These are phyloP conservation scores for Mrakia frigida DNA, from an alignment of 768 basidiomycete species.

Conservation along the genomic window DNA sequence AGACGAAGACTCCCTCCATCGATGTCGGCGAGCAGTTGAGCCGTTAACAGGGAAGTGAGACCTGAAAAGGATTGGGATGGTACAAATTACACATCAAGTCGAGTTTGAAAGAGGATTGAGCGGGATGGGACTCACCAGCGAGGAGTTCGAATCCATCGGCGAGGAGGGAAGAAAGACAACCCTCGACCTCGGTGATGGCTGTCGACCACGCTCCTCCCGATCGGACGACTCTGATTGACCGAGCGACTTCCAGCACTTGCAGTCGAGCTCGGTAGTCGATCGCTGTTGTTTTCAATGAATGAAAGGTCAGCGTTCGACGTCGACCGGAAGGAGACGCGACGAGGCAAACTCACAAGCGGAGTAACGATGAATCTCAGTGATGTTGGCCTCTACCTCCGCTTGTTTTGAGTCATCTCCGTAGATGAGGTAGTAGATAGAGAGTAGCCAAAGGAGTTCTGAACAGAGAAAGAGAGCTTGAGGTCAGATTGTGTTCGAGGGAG, in stretches of 20 bases:
- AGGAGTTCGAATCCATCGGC: slow-evolving; percentile 3
- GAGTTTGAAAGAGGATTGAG: neutral
- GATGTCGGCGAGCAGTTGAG: neutral
- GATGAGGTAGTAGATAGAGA: neutral
- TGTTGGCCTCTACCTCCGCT: neutral
- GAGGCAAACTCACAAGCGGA: neutral
- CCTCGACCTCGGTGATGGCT: neutral
- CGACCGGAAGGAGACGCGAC: neutral
- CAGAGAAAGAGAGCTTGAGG: neutral
- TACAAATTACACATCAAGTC: neutral
- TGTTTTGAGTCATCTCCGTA: neutral
- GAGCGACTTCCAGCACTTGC: neutral
- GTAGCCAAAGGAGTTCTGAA: neutral
- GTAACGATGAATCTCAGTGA: neutral
- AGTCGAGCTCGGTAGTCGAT: slow-evolving; percentile 10
- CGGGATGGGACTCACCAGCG: neutral
- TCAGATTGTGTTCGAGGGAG: neutral
- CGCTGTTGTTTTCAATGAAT: neutral
- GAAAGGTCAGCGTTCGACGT: neutral
- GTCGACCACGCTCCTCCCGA: neutral
- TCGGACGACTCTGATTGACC: neutral
- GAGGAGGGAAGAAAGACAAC: neutral
- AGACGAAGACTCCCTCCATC: neutral
- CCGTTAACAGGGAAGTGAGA: neutral
- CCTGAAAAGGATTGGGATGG: neutral